A percentile compares a stretch with the other conserved stretches of the same genome.
These are phyloP conservation scores for rapeseed (Brassica napus) DNA, from an alignment of 345 rosid genomes.

Conservation along the genomic window DNA sequence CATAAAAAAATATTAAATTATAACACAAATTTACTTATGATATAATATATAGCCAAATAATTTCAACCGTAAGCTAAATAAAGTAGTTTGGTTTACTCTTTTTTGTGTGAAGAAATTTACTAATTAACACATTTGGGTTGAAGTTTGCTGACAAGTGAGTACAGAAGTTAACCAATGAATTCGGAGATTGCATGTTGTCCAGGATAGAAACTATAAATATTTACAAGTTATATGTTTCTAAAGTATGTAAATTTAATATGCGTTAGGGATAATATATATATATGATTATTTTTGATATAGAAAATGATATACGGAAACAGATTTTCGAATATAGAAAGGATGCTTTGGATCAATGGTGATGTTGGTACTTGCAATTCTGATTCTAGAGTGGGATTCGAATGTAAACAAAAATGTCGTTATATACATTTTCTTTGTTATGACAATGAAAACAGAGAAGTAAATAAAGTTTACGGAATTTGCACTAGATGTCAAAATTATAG, in stretches of 20 bases:
- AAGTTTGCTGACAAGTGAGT: not conserved
- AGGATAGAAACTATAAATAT: not conserved
- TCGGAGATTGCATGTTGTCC: not conserved
- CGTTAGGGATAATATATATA: not conserved
- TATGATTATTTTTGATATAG: not conserved
- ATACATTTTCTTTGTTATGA: not conserved
- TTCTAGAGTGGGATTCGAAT: not conserved
- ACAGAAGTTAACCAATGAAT: not conserved
- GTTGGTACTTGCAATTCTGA: constrained; percentile 6
- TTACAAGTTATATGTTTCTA: not conserved
- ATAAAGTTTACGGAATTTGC: too few species aligned
- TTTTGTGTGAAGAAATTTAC: not conserved
- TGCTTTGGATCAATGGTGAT: constrained; percentile 7
- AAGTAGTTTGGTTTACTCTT: not conserved
- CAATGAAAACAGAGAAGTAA: not conserved
- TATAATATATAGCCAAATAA: too few species aligned
- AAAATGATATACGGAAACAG: not conserved
- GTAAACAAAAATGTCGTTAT: not conserved
- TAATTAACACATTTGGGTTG: not conserved
- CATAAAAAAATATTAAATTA: too few species aligned
- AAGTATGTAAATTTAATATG: not conserved
- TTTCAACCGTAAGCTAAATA: not conserved
- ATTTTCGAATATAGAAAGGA: not conserved
- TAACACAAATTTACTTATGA: too few species aligned
- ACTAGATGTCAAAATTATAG: too few species aligned